Conservation (phyloP, 306 rosid genomes). For the Lathyrus tuberosus region DNA sequence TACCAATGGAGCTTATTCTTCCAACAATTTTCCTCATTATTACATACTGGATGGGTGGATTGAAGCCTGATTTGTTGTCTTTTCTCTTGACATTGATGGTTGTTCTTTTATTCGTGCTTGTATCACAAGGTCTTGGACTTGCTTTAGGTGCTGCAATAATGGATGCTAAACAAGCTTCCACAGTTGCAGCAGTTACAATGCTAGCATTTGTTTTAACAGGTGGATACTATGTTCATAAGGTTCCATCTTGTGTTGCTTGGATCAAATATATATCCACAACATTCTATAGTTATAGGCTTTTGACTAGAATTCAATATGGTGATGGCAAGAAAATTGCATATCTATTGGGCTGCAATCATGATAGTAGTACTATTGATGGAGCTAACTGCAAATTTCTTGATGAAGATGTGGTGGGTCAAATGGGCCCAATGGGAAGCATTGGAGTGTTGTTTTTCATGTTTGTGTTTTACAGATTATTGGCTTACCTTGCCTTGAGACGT, state of each 20-base stretch:
- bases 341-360: slow-evolving; percentile 59
- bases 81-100: slow-evolving; percentile 60
- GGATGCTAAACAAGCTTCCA: slow-evolving; percentile 93
- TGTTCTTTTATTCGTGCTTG: slow-evolving; percentile 72
- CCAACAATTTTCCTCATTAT: slow-evolving; percentile 69
- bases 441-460: slow-evolving; percentile 71
- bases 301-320: slow-evolving; percentile 74
- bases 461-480: slow-evolving; percentile 76
- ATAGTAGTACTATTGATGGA: slow-evolving; percentile 9
- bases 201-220: slow-evolving; percentile 85
- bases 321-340: slow-evolving; percentile 59
- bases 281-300: slow-evolving; percentile 67
- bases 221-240: slow-evolving; percentile 84
- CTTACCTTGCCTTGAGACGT: slow-evolving; percentile 78
- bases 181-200: slow-evolving; percentile 83
- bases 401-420: slow-evolving; percentile 78
- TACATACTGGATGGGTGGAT: slow-evolving; percentile 84
- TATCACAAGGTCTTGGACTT: slow-evolving; percentile 93
- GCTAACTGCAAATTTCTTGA: slow-evolving; percentile 70
- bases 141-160: slow-evolving; percentile 83
- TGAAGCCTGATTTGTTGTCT: slow-evolving; percentile 62
- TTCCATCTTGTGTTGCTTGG: slow-evolving; percentile 78
- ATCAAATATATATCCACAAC: slow-evolving; percentile 78
- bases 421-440: slow-evolving; percentile 59
- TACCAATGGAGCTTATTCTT: slow-evolving; percentile 92